Percentiles rank a stretch among this genome's conserved stretches.
Evolutionary conservation across 1,284 basidiomycete genomes (phyloP).

Genomic region (Malassezia japonica): DNA sequence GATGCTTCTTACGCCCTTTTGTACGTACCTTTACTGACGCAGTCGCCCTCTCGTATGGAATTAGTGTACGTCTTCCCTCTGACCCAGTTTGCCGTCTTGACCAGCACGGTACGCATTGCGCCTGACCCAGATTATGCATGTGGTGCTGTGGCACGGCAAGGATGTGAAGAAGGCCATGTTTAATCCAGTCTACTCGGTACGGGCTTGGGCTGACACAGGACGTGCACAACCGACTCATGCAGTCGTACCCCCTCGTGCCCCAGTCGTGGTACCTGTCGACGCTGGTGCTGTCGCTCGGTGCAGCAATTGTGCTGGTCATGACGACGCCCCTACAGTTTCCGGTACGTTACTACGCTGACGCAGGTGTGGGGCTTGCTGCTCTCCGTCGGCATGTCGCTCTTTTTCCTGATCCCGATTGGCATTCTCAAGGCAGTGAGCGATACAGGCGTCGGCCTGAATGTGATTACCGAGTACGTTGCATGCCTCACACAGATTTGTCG

Average conservation of each 20-base stretch:
- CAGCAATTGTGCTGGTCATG: constrained; percentile 50
- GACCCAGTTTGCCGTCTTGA: constrained; percentile 51
- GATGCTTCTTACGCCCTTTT: constrained; percentile 52
- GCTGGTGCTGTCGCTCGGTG: constrained; percentile 34
- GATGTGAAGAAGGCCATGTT: constrained; percentile 51
- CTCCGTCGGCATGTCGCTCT: constrained; percentile 50
- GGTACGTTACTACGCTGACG: too few relatives aligned
- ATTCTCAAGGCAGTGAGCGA: constrained; percentile 53
- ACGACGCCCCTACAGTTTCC: constrained; percentile 52
- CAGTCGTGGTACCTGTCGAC: constrained; percentile 42
- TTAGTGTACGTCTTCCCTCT: constrained; percentile 16
- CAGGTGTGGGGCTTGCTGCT: constrained; percentile 52
- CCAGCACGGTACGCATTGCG: constrained; percentile 41
- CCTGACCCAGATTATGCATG: constrained; percentile 48
- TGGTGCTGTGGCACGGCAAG: constrained; percentile 52
- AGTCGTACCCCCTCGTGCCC: constrained; percentile 39
- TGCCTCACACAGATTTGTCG: constrained; percentile 26
- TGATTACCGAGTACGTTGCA: constrained; percentile 51
- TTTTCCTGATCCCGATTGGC: constrained; percentile 50
- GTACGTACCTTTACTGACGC: neutral
- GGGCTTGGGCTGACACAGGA: constrained; percentile 24
- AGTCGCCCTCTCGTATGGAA: constrained; percentile 49
- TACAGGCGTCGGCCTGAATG: constrained; percentile 50
- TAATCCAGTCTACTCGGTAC: constrained; percentile 37
- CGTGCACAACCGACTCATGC: constrained; percentile 46